These are phyloP conservation scores for Rosa lucieae DNA, from an alignment of 306 rosid species.

Conservation along the genomic window DNA sequence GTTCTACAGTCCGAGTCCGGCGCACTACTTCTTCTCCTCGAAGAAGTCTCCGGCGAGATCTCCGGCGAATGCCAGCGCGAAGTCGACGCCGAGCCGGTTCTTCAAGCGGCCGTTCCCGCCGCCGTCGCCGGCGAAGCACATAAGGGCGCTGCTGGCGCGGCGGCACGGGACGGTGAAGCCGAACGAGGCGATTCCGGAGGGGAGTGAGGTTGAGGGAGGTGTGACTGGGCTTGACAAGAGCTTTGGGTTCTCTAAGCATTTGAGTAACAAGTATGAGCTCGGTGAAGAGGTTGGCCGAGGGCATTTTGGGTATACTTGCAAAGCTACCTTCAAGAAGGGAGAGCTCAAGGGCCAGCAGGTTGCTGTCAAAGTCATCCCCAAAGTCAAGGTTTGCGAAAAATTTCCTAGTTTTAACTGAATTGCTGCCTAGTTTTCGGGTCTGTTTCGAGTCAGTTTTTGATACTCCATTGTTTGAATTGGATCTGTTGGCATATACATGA, in stretches of 20 bases:
- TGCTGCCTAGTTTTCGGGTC: not conserved
- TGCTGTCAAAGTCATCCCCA: constrained; percentile 91
- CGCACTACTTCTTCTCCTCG: constrained; percentile 57
- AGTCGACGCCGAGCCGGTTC: constrained; percentile 65
- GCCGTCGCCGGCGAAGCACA: constrained; percentile 93
- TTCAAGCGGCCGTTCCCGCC: constrained; percentile 73
- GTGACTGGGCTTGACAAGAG: constrained; percentile 67
- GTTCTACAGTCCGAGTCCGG: constrained; percentile 86
- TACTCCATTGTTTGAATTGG: constrained; percentile 1
- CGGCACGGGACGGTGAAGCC: constrained; percentile 85
- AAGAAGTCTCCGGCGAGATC: constrained; percentile 90
- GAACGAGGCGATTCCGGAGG: constrained; percentile 71
- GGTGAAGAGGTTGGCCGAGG: constrained; percentile 93
- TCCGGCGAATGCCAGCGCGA: constrained; percentile 50
- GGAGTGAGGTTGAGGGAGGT: constrained; percentile 49
- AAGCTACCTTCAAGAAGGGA: constrained; percentile 69
- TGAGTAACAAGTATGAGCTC: constrained; percentile 65
- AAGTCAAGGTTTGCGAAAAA: constrained; percentile 58
- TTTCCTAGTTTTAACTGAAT: not conserved
- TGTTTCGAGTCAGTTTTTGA: not conserved
- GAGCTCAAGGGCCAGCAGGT: constrained; percentile 67
- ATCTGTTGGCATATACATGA: constrained; percentile 1
- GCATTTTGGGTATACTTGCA: constrained; percentile 83
- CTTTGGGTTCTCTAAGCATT: constrained; percentile 85
- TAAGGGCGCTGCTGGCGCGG: constrained; percentile 64